Conservation (phyloP, 2,329 filamentous ascomycete genomes). For the Parafenestella ontariensis region DNA sequence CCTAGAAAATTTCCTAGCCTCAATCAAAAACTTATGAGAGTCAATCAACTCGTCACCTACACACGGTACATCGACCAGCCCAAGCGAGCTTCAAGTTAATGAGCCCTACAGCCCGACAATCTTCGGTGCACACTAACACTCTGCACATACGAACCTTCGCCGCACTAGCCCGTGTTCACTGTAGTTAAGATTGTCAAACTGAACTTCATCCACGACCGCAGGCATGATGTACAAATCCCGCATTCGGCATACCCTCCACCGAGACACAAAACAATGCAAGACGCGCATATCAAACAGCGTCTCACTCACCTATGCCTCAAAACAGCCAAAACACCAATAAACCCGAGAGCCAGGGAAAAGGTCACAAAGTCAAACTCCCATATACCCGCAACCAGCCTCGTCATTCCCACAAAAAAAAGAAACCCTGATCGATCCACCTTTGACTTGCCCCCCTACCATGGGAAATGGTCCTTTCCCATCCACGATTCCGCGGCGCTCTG, state of each 20-base stretch:
- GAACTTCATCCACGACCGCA: background rate
- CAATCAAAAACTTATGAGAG: background rate
- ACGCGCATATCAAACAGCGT: background rate
- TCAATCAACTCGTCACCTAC: background rate
- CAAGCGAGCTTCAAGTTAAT: background rate
- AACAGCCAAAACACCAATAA: background rate
- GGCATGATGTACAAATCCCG: background rate
- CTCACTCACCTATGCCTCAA: background rate
- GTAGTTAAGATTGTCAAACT: background rate
- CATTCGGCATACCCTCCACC: background rate
- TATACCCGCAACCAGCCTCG: background rate
- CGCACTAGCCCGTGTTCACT: background rate
- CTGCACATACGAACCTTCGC: background rate
- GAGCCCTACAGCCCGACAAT: slow-evolving; percentile 6
- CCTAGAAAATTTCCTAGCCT: background rate
- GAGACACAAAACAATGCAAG: background rate
- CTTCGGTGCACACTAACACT: slow-evolving; percentile 3
- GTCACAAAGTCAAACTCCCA: background rate
- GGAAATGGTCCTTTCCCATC: too few species aligned
- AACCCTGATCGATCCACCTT: background rate
- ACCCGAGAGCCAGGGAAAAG: background rate
- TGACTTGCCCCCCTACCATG: too few species aligned
- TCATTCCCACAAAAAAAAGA: background rate
- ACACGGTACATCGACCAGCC: background rate
- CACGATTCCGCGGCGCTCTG: too few species aligned